A percentile compares a stretch with the other conserved stretches of the same genome.
Conservation (phyloP, 495 filamentous ascomycete species). For the Aspergillus cristatus region DNA sequence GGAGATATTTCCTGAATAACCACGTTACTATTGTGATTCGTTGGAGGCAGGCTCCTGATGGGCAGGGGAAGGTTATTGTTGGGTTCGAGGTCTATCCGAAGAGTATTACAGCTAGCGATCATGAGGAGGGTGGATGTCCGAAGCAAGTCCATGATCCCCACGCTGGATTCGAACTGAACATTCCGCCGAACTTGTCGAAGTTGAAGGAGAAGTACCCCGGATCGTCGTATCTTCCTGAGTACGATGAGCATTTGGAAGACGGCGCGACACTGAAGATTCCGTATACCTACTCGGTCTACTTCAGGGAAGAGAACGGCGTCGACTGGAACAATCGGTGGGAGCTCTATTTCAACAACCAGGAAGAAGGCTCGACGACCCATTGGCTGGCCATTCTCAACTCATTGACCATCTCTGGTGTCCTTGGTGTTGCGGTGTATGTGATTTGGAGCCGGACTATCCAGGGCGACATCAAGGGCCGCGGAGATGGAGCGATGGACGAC, state of each 20-base stretch:
- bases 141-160: slow-evolving; percentile 51
- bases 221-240: slow-evolving; percentile 48
- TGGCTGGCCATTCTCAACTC: slow-evolving; percentile 94
- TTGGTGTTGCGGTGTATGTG: slow-evolving; percentile 78
- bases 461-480: slow-evolving; percentile 66
- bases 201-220: slow-evolving; percentile 48
- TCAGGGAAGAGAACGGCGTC: slow-evolving; percentile 70
- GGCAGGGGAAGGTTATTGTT: slow-evolving; percentile 68
- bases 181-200: slow-evolving; percentile 51
- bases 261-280: slow-evolving; percentile 67
- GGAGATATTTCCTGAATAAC: slow-evolving; percentile 79
- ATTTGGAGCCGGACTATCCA: slow-evolving; percentile 77
- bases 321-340: slow-evolving; percentile 90
- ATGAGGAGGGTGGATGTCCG: slow-evolving; percentile 57
- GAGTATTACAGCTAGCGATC: slow-evolving; percentile 58
- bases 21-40: slow-evolving; percentile 84
- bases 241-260: slow-evolving; percentile 53
- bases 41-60: slow-evolving; percentile 65
- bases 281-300: slow-evolving; percentile 90
- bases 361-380: slow-evolving; percentile 75
- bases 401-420: slow-evolving; percentile 70
- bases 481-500: slow-evolving; percentile 58
- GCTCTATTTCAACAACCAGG: slow-evolving; percentile 86
- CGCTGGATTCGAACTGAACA: slow-evolving; percentile 57
- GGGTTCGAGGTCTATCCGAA: slow-evolving; percentile 92